A percentile compares a stretch with the other conserved stretches of the same genome.
Evolutionary conservation across 2,329 filamentous ascomycete species (phyloP).

Genomic region (Pseudogymnoascus sp.): DNA sequence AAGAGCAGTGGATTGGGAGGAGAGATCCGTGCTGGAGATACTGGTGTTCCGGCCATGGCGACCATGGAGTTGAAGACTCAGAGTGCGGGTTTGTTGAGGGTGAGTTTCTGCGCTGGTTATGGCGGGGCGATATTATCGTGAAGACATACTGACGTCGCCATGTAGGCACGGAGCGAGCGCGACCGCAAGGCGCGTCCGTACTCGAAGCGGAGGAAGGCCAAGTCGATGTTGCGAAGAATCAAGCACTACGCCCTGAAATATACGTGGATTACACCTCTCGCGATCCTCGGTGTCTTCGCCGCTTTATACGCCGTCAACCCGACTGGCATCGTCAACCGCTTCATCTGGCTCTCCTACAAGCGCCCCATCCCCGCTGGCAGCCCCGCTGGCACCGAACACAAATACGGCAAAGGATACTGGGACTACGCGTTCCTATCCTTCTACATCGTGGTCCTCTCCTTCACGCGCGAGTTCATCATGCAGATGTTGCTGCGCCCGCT

Average conservation of each 20-base stretch:
- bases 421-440: conserved; percentile 83
- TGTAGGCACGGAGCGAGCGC: background rate
- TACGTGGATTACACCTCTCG: conserved; percentile 58
- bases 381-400: conserved; percentile 39
- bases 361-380: conserved; percentile 43
- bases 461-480: conserved; percentile 95
- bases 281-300: conserved; percentile 56
- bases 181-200: conserved; percentile 24
- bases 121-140: background rate
- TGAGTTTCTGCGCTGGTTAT: conserved; percentile 11
- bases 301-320: conserved; percentile 68
- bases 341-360: conserved; percentile 85
- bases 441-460: conserved; percentile 82
- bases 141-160: background rate
- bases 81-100: conserved; percentile 22
- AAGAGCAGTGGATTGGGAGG: conserved; percentile 41
- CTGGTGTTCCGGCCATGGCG: conserved; percentile 40
- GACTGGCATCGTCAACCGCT: conserved; percentile 62
- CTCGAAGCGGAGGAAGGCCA: conserved; percentile 29
- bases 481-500: conserved; percentile 76
- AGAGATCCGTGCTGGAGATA: conserved; percentile 43
- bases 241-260: conserved; percentile 46
- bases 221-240: conserved; percentile 37
- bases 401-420: conserved; percentile 83
- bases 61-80: conserved; percentile 31